These are phyloP conservation scores for Phytophthora hybrid DNA, from an alignment of 352 stramenopile species.

Conservation along the genomic window DNA sequence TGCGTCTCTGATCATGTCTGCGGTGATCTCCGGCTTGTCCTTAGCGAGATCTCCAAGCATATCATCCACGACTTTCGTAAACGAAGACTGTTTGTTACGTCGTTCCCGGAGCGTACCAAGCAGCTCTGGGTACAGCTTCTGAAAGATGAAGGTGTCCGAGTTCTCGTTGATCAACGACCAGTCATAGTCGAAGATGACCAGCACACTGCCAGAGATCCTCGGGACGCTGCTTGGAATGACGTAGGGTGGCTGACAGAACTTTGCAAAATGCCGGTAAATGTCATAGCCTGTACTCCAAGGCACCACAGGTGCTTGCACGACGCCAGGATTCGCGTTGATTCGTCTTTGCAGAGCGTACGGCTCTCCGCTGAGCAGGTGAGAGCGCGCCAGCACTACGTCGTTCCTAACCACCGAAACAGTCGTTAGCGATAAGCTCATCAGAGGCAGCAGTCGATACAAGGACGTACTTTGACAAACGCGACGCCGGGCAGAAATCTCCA, in stretches of 20 bases:
- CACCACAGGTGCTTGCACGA: conserved; percentile 47
- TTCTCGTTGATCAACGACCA: conserved; percentile 88
- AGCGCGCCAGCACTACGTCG: conserved; percentile 64
- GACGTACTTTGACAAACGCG: conserved; percentile 55
- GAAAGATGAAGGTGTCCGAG: conserved; percentile 84
- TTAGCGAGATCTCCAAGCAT: conserved; percentile 52
- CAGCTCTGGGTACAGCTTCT: conserved; percentile 68
- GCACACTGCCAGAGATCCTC: conserved; percentile 33
- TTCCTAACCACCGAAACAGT: conserved; percentile 33
- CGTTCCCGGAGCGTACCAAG: conserved; percentile 46
- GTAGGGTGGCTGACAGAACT: conserved; percentile 36
- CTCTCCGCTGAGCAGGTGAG: conserved; percentile 34
- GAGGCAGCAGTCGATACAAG: not conserved
- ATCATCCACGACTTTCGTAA: conserved; percentile 77
- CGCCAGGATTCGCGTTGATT: conserved; percentile 46
- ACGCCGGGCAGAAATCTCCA: conserved; percentile 71
- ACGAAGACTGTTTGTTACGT: conserved; percentile 44
- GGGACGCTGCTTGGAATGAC: conserved; percentile 6
- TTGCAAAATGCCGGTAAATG: conserved; percentile 49
- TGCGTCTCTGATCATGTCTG: conserved; percentile 46
- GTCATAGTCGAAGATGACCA: conserved; percentile 88
- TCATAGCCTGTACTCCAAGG: conserved; percentile 63
- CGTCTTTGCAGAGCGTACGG: conserved; percentile 46
- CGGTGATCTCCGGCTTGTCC: conserved; percentile 50
- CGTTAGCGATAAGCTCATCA: not conserved